Evolutionary conservation across 176 grass and related monocot genomes (phyloP), one percentile per base, ranked within the genome.

Genomic region (Triticum timopheevii): DNA sequence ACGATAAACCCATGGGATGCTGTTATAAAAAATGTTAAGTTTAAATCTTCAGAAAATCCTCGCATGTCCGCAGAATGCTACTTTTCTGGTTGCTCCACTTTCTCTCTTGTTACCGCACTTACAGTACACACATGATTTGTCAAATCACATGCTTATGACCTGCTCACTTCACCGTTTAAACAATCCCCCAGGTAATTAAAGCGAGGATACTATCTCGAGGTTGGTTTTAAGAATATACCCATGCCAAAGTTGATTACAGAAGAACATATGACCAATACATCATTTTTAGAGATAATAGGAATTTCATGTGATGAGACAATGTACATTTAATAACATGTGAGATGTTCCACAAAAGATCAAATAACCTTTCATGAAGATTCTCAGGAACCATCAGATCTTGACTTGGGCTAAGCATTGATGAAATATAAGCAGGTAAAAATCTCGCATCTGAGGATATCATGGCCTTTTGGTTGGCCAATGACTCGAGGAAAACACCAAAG

Each of bases 361-460:
- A 63, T 33, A 66, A 98, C 93, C 93, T 95, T 77, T 95, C 84
- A 28, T 94, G 90, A 91, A 93, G 87, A 73, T 84, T 76, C 45
- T 91, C 82, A 64, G 93, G 93, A 85, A 95, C 81, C 74, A 91
- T 64, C 15, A 95, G 65, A 66, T 95, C 85, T 38, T 95, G 61
- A 81, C 36, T 50, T 52, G 92, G 84, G 84, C 89, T 85, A 66
- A 98, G 82, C 78, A 95, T 88, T 69, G 96, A 95, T 4, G 90
- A 85, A 52, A 98, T 84, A 95, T 89, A 98, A 68, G 92, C 86
- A 84, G 86, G 81, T 76, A 95, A 88, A 94, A 94, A 98, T 74
- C 30, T 87, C 27, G 84, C 72, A 69, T 98, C 92, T 10, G 93
- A 98, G 49, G 86, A 88, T 45, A 98, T 95, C 92, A 95, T 91